A percentile compares a stretch with the other conserved stretches of the same genome.
Conservation (phyloP, 805 yeast species). For the Lipomyces yamanashiensis region DNA sequence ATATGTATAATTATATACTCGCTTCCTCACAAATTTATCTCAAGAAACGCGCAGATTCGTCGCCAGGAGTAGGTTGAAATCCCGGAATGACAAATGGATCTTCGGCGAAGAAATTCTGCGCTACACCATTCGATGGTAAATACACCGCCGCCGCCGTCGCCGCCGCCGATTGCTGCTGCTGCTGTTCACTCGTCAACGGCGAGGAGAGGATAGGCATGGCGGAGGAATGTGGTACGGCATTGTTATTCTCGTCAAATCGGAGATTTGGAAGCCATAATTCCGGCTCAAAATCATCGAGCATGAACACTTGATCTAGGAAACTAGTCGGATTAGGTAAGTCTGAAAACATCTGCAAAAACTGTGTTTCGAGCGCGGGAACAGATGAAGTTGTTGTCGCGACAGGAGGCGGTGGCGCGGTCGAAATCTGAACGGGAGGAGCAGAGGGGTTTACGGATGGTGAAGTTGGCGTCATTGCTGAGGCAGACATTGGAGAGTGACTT, state of each 20-base stretch:
- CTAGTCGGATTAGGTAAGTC: slow-evolving; percentile 45
- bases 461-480: background rate
- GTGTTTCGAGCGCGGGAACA: slow-evolving; percentile 37
- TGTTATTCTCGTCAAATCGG: slow-evolving; percentile 22
- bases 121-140: too few relatives aligned
- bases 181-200: background rate
- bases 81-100: slow-evolving; percentile 16
- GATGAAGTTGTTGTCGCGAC: background rate
- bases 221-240: background rate
- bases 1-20: too few relatives aligned
- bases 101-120: background rate
- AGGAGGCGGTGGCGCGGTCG: background rate
- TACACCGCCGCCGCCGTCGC: too few relatives aligned
- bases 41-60: slow-evolving; percentile 12
- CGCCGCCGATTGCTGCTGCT: too few relatives aligned
- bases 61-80: slow-evolving; percentile 16
- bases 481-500: background rate
- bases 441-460: background rate
- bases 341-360: slow-evolving; percentile 44
- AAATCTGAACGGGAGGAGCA: background rate
- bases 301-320: slow-evolving; percentile 42
- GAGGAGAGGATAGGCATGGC: background rate
- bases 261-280: slow-evolving; percentile 26
- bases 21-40: background rate
- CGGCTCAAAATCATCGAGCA: slow-evolving; percentile 38